Evolutionary conservation across 768 basidiomycete genomes (phyloP), one percentile per base, ranked within the genome.

Genomic region (Thelephora aurantiotincta): DNA sequence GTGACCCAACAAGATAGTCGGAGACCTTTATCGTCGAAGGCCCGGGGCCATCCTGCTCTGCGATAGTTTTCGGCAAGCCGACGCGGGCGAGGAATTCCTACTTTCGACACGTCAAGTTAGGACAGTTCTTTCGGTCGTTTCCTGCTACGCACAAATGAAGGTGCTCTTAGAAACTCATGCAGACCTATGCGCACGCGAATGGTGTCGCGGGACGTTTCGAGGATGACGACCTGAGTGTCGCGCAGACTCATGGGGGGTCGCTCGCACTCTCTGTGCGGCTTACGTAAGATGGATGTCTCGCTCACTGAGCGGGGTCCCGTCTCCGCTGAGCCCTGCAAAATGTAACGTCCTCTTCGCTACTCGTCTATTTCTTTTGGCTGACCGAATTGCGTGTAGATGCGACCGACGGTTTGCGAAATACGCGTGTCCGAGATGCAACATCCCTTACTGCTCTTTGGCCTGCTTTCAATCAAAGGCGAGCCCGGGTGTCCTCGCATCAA

Each of bases 41-140:
- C 42, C 55, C 52, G 51, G 67, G 68, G 35, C 58, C 62, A 3
- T 65, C 62, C 52, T 68, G 69, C 46, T 41, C 51, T 20, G 46
- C 47, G 47, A 47, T 58, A 51, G 43, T 52, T 45, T 55, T 73
- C 43, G 80, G 75, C 49, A 90, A 61, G 42, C 89, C 90, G 48
- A 91, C 85, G 55, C 87, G 79, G 38, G 90, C 89, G 50, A 68
- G 65, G 30, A 91, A 65, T 67, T 86, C 83, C 90, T 93, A 60
- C 33, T 45, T 35, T 33, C 11, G 7, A 11, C n/a, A 14, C 20
- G 18, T 19, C 30, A 35, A 35, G 26, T 4, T 41, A 34, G 37
- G 47, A 47, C 22, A 56, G 38, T 43, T 43, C 4, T 16, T 14
- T 43, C 37, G 33, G 35, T 22, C 38, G 26, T 9, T n/a, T 35